Conservation (phyloP, 2,329 filamentous ascomycete species). For the Colletotrichum gloeosporioides region DNA sequence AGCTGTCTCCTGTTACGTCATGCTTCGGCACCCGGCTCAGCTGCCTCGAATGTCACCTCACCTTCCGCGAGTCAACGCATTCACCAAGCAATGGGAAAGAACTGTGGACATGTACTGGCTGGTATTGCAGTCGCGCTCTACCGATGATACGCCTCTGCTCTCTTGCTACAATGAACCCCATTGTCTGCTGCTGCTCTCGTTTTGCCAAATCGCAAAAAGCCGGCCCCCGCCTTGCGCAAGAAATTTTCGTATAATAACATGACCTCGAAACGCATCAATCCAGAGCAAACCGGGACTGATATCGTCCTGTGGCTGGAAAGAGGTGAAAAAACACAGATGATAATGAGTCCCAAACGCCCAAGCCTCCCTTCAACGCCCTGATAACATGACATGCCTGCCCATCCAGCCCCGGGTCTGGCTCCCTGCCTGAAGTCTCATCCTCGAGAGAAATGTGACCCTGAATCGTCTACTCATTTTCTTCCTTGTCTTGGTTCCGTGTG, state of each 20-base stretch:
- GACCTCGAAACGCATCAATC: background rate
- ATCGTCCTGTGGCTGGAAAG: background rate
- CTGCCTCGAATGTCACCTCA: background rate
- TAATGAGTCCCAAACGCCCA: conserved; percentile 13
- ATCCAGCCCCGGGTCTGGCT: background rate
- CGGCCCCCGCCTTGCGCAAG: background rate
- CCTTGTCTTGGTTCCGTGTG: background rate
- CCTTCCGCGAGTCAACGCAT: background rate
- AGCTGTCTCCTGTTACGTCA: conserved; percentile 7
- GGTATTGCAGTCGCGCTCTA: background rate
- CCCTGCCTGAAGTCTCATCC: background rate
- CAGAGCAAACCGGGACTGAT: background rate
- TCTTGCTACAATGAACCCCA: background rate
- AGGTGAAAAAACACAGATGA: background rate
- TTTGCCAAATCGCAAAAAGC: background rate
- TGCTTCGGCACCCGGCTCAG: background rate
- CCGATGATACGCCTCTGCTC: background rate
- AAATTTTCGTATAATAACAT: background rate
- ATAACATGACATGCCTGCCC: conserved; percentile 7
- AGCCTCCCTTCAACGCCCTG: conserved; percentile 13
- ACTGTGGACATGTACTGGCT: background rate
- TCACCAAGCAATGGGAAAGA: background rate
- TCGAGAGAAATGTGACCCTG: background rate
- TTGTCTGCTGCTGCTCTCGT: background rate
- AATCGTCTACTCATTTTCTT: background rate